A percentile compares a stretch with the other conserved stretches of the same genome.
Conservation (phyloP, 2,329 filamentous ascomycete species). For the Colletotrichum cereale region DNA sequence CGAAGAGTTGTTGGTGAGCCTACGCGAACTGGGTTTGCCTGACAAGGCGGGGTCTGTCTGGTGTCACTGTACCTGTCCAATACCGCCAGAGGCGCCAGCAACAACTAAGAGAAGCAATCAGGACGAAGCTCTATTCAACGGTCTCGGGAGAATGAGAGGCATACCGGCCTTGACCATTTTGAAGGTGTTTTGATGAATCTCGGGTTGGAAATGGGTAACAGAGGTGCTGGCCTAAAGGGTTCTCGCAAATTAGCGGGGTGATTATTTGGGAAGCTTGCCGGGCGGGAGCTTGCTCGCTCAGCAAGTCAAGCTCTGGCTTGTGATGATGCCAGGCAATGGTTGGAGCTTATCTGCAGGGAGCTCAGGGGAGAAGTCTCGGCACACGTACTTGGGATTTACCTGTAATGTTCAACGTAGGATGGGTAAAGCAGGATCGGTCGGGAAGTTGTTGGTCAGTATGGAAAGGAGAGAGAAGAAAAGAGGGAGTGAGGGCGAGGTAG, state of each 20-base stretch:
- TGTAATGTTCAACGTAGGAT: slow-evolving; percentile 5
- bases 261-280: slow-evolving; percentile 24
- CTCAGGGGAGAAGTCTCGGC: background rate
- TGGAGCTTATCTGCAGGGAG: background rate
- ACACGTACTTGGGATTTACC: slow-evolving; percentile 16
- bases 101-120: slow-evolving; percentile 67
- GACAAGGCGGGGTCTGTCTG: slow-evolving; percentile 20
- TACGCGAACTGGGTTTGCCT: slow-evolving; percentile 13
- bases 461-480: slow-evolving; percentile 1
- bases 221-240: slow-evolving; percentile 20
- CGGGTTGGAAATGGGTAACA: slow-evolving; percentile 10
- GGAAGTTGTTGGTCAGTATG: slow-evolving; percentile 10
- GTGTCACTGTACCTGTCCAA: slow-evolving; percentile 83
- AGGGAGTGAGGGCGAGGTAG: slow-evolving; percentile 23
- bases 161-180: slow-evolving; percentile 74
- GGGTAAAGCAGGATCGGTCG: background rate
- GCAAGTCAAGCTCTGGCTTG: slow-evolving; percentile 19
- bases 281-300: slow-evolving; percentile 24
- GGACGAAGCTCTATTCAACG: background rate
- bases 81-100: slow-evolving; percentile 97
- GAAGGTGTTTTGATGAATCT: slow-evolving; percentile 45
- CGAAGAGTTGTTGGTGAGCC: slow-evolving; percentile 42
- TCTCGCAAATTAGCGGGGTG: slow-evolving; percentile 41
- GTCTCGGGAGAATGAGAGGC: slow-evolving; percentile 42
- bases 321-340: background rate